Conservation (phyloP, 1,284 basidiomycete genomes). For the Cryptococcus maquisensis region DNA sequence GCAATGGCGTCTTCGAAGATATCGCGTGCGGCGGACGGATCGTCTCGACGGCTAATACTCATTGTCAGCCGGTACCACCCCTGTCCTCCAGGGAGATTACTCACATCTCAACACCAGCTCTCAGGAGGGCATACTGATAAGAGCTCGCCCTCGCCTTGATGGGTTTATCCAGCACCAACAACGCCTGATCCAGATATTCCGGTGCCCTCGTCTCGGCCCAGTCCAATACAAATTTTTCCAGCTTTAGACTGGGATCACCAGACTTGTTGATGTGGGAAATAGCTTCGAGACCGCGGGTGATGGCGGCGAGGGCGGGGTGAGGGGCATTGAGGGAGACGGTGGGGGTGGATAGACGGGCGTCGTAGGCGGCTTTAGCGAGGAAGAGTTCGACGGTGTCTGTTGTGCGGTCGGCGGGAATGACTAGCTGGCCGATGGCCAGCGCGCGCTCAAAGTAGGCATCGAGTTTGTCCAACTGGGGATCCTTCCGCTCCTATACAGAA, state of each 20-base stretch:
- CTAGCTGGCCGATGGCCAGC: constrained; percentile 16
- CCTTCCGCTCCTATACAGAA: constrained; percentile 17
- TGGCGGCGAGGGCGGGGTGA: constrained; percentile 14
- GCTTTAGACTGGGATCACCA: constrained; percentile 60
- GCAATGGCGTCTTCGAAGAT: constrained; percentile 61
- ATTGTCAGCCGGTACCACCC: neutral
- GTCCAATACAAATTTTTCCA: constrained; percentile 74
- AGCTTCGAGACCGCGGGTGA: constrained; percentile 30
- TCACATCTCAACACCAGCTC: constrained; percentile 41
- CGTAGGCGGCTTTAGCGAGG: constrained; percentile 16
- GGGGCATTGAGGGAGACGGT: neutral
- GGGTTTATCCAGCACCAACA: constrained; percentile 27
- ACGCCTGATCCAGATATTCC: constrained; percentile 20
- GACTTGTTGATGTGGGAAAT: constrained; percentile 46
- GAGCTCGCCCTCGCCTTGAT: constrained; percentile 26
- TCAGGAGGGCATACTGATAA: constrained; percentile 30
- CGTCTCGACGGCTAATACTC: constrained; percentile 56
- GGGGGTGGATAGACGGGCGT: constrained; percentile 7
- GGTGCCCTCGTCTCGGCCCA: constrained; percentile 46
- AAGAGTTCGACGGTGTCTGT: constrained; percentile 46
- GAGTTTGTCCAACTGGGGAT: constrained; percentile 1
- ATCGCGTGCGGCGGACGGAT: constrained; percentile 60
- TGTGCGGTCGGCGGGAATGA: constrained; percentile 4
- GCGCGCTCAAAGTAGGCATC: constrained; percentile 13
- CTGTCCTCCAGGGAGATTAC: constrained; percentile 12